A percentile compares a stretch with the other conserved stretches of the same genome.
phyloP scores from a whole-genome alignment of 2,329 filamentous ascomycete species.

The Neonectria neomacrospora region DNA sequence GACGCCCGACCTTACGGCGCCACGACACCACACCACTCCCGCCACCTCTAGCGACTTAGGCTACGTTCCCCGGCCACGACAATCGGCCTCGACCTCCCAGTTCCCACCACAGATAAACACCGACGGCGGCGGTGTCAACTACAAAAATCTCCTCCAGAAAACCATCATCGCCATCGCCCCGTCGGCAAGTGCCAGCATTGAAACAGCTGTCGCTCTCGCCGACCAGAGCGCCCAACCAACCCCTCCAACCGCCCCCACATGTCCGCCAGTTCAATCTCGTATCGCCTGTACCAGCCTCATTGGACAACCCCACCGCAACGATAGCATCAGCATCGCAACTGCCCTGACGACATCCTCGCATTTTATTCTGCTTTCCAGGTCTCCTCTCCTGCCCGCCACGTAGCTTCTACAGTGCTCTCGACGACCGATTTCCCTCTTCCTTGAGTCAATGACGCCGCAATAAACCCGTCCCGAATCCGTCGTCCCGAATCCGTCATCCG shows the following conservation, averaged over 20 bases:
- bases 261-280: constrained; percentile 44
- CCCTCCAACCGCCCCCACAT: constrained; percentile 44
- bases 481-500: constrained; percentile 18
- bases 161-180: constrained; percentile 2
- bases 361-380: constrained; percentile 21
- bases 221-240: constrained; percentile 39
- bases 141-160: not conserved
- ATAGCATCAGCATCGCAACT: constrained; percentile 37
- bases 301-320: constrained; percentile 44
- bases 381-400: constrained; percentile 14
- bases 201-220: constrained; percentile 29
- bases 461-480: constrained; percentile 25
- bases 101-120: constrained; percentile 15
- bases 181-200: constrained; percentile 22
- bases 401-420: constrained; percentile 33
- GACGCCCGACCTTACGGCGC: constrained; percentile 18
- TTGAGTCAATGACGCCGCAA: constrained; percentile 47
- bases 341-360: constrained; percentile 30
- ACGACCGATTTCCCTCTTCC: constrained; percentile 29
- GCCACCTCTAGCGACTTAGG: constrained; percentile 33
- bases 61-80: constrained; percentile 33
- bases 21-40: constrained; percentile 39
- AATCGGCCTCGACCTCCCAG: constrained; percentile 16
- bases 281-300: constrained; percentile 44
- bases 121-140: constrained; percentile 10